phyloP scores from a whole-genome alignment of 495 filamentous ascomycete genomes.

The Letharia lupina region DNA sequence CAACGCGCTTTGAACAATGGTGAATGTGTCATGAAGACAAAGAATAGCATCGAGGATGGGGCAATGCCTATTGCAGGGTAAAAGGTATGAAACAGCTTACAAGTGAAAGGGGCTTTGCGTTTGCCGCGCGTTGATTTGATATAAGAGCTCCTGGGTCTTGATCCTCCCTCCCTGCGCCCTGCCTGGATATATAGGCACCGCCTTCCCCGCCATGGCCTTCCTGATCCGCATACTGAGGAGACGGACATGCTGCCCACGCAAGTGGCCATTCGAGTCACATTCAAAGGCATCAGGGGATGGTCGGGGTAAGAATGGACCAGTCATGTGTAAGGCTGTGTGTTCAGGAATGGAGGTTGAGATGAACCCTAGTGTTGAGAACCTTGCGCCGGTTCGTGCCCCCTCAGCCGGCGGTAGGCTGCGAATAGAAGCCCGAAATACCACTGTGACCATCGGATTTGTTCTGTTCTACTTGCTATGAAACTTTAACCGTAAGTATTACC shows the following conservation, averaged over 20 bases:
- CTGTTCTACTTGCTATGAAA: conserved; percentile 11
- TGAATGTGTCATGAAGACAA: conserved; percentile 1
- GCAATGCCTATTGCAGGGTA: background rate
- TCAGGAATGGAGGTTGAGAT: conserved; percentile 18
- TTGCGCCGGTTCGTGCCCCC: background rate
- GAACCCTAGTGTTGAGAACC: conserved; percentile 1
- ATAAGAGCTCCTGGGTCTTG: conserved; percentile 3
- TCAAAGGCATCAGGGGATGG: conserved; percentile 14
- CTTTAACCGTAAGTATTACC: background rate
- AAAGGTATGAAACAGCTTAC: conserved; percentile 9
- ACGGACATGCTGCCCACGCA: conserved; percentile 6
- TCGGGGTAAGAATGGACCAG: conserved; percentile 19
- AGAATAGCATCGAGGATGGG: conserved; percentile 2
- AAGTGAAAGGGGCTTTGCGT: conserved; percentile 10
- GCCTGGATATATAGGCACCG: conserved; percentile 15
- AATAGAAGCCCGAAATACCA: background rate
- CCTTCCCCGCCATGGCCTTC: conserved; percentile 18
- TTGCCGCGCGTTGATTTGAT: conserved; percentile 7
- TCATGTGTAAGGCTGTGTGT: conserved; percentile 12
- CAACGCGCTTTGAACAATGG: background rate
- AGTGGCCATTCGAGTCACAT: conserved; percentile 14
- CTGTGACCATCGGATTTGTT: conserved; percentile 4
- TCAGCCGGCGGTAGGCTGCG: conserved; percentile 6
- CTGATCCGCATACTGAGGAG: background rate
- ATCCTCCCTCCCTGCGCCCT: conserved; percentile 7